phyloP scores from a whole-genome alignment of 257 asterid genomes.

The Osmanthus fragrans region DNA sequence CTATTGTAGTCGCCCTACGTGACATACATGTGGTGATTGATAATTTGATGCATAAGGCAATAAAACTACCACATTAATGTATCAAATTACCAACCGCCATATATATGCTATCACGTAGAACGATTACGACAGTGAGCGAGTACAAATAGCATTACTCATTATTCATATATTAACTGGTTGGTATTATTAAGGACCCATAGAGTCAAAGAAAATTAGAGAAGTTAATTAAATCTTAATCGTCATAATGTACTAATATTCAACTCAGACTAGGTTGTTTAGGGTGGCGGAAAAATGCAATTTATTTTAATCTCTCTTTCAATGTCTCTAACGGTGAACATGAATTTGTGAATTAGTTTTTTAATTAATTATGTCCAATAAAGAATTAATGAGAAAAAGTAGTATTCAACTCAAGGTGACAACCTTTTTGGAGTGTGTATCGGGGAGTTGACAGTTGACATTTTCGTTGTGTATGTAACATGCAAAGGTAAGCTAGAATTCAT shows the following conservation, averaged over 20 bases:
- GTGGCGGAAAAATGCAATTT: constrained; percentile 20
- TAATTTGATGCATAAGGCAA: no score
- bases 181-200: constrained; percentile 6
- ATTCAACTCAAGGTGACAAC: constrained; percentile 16
- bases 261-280: neutral
- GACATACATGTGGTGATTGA: no score
- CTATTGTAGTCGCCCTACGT: no score
- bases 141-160: no score
- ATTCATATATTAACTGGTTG: constrained; percentile 1
- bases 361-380: neutral
- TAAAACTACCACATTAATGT: no score
- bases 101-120: no score
- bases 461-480: constrained; percentile 38
- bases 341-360: neutral
- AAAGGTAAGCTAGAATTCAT: constrained; percentile 24
- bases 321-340: constrained; percentile 3
- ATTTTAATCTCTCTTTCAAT: neutral
- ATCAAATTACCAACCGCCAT: no score
- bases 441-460: constrained; percentile 47
- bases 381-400: neutral
- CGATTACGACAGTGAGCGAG: no score
- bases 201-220: constrained; percentile 15
- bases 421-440: constrained; percentile 6
- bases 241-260: constrained; percentile 2
- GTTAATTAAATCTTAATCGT: neutral